Base-by-base conservation (phyloP, 257 asterid species). In the Ajuga chamaepitys region DNA sequence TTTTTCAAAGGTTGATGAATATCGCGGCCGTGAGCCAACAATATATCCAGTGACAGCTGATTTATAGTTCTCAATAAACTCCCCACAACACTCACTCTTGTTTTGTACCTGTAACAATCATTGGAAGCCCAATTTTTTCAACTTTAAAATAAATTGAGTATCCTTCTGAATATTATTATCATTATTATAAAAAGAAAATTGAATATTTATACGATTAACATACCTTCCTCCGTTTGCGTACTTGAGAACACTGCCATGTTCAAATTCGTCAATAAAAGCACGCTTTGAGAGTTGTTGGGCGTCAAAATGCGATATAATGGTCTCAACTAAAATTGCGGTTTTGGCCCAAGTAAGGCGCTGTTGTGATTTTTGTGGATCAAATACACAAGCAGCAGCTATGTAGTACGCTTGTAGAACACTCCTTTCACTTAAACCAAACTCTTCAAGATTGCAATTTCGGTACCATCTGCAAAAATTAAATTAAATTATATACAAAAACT, bases 341-440 rank as follows among this genome's bases (percentile, higher is more conserved):
- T 94, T 90, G 2, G 90, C 83, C 97, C 97, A 94, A 0, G 88
- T 87, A 2, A 82, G 71, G 2, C 99, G 81, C 77, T 66, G 79
- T 9, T 57, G 63, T 0, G 91, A 77, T 52, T 72, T 79, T 48
- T 86, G 89, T 0, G 95, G 91, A 72, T 86, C 97, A 22, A 77
- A 94, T 6, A 78, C 25, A 34, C 80, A 74, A 0, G 99, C 85
- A 0, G 92, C 83, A 0, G 95, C 93, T 11, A 78, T 22, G 63
- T 74, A 83, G 62, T 85, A 94, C 0, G 67, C 68, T 1, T 28
- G 9, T 4, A 90, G 50, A 26, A 81, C 75, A 32, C 60, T 78
- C 66, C 67, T 71, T 26, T 84, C 80, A 7, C 70, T 74, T 53
- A 83, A 17, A 1, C 95, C 91, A 13, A 74, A 74, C 12, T 80